Percentiles rank a stretch among this genome's conserved stretches.
Conservation (phyloP, 768 basidiomycete species). For the Rhodosporidiobolus odoratus region DNA sequence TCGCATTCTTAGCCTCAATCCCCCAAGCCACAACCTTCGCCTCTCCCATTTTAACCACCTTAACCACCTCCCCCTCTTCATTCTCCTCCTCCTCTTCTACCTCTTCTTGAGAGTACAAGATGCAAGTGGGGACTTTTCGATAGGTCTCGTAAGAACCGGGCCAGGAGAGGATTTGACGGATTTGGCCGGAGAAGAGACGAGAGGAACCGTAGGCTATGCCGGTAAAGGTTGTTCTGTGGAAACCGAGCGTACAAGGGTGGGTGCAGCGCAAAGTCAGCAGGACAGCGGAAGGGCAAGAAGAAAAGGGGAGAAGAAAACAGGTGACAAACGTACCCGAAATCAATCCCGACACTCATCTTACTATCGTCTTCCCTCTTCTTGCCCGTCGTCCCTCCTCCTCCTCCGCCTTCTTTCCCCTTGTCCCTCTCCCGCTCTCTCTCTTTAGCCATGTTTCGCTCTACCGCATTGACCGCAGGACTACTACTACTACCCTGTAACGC, state of each 20-base stretch:
- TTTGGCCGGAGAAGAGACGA: slow-evolving; percentile 69
- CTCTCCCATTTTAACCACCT: no score
- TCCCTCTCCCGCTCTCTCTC: not conserved
- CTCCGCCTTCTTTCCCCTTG: not conserved
- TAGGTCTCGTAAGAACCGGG: slow-evolving; percentile 80
- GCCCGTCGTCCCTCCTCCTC: not conserved
- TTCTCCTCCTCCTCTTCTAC: slow-evolving; percentile 59
- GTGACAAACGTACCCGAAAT: slow-evolving; percentile 17
- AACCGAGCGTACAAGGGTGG: not conserved
- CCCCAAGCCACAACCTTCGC: slow-evolving; percentile 79
- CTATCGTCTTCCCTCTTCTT: slow-evolving; percentile 11
- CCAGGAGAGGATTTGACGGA: slow-evolving; percentile 82
- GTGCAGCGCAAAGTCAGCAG: not conserved
- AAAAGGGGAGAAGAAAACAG: not conserved
- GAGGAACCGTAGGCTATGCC: slow-evolving; percentile 69
- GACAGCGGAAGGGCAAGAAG: not conserved
- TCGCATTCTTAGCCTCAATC: slow-evolving; percentile 75
- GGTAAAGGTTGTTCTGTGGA: slow-evolving; percentile 39
- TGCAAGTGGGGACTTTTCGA: slow-evolving; percentile 77
- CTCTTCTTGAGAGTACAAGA: slow-evolving; percentile 55
- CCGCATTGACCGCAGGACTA: no score
- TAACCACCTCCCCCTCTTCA: no score
- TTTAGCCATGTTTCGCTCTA: no score
- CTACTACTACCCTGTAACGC: not conserved
- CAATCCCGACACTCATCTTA: slow-evolving; percentile 21